Evolutionary conservation across 2,329 filamentous ascomycete genomes (phyloP).

Genomic region (Pseudogymnoascus destructans): DNA sequence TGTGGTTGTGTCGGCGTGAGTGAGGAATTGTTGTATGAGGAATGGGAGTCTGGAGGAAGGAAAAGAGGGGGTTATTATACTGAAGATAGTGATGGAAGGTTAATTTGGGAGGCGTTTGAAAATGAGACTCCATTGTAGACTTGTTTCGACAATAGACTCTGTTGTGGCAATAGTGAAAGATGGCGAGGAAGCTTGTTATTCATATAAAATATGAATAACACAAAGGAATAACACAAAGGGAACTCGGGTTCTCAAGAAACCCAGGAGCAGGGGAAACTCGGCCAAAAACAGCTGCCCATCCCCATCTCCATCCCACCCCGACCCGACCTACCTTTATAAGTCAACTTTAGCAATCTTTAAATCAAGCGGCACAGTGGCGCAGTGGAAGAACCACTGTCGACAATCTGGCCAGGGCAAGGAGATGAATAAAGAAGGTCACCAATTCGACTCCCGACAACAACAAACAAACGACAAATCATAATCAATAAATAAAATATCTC

Average conservation of each 20-base stretch:
- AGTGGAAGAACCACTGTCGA: neutral
- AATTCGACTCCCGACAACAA: neutral
- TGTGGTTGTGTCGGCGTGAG: neutral
- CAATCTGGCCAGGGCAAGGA: conserved; percentile 4
- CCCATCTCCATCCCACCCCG: conserved; percentile 9
- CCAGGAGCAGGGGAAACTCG: neutral
- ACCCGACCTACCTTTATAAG: conserved; percentile 10
- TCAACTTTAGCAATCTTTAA: neutral
- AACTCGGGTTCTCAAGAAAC: no score
- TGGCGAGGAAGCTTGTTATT: neutral
- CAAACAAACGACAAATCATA: neutral
- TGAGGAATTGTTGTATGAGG: neutral
- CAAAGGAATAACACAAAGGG: neutral
- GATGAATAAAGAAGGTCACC: neutral
- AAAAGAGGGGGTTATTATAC: neutral
- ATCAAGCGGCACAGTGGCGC: conserved; percentile 1
- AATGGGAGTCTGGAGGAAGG: neutral
- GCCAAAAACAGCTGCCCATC: conserved; percentile 9
- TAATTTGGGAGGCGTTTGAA: neutral
- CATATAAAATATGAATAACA: neutral
- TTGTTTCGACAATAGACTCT: neutral
- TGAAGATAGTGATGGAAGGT: neutral
- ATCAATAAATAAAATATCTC: neutral
- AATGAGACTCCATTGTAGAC: neutral
- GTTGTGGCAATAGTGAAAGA: neutral